Percentiles rank a stretch among this genome's conserved stretches.
phyloP scores from a whole-genome alignment of 192 early-diverging fungal species.

The Podila clonocystis region DNA sequence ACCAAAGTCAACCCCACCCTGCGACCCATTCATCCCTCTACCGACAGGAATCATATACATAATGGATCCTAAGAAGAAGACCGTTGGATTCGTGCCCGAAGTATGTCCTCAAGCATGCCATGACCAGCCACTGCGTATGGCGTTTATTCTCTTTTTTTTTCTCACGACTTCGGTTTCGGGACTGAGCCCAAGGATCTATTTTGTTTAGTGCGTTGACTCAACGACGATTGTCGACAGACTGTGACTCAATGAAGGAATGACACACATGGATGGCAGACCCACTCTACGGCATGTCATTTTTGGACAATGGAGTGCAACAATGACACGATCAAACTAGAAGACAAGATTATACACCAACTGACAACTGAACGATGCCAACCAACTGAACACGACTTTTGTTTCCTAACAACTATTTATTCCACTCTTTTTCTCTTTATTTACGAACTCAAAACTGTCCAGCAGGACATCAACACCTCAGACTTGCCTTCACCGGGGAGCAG shows the following conservation, averaged over 20 bases:
- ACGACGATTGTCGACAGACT: not conserved
- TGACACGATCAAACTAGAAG: not conserved
- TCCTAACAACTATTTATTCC: not conserved
- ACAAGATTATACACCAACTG: not conserved
- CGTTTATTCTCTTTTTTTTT: too few species aligned
- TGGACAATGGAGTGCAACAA: not conserved
- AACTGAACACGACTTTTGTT: not conserved
- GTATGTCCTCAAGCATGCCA: conserved; percentile 17
- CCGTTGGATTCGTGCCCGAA: conserved; percentile 47
- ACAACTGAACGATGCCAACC: not conserved
- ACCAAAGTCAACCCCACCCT: not conserved
- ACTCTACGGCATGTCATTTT: too few species aligned
- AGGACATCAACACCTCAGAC: conserved; percentile 42
- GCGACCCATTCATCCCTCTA: not conserved
- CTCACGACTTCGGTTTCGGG: not conserved
- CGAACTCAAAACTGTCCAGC: conserved; percentile 2
- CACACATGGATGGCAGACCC: too few species aligned
- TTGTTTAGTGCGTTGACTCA: not conserved
- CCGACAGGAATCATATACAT: not conserved
- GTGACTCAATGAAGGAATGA: not conserved
- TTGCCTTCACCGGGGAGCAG: conserved; percentile 44
- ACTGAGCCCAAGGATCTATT: conserved; percentile 4
- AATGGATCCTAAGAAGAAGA: conserved; percentile 54
- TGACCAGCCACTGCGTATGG: not conserved
- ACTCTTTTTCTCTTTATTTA: not conserved